A percentile compares a stretch with the other conserved stretches of the same genome.
Conservation (phyloP, 2,329 filamentous ascomycete species). For the Monilinia laxa region DNA sequence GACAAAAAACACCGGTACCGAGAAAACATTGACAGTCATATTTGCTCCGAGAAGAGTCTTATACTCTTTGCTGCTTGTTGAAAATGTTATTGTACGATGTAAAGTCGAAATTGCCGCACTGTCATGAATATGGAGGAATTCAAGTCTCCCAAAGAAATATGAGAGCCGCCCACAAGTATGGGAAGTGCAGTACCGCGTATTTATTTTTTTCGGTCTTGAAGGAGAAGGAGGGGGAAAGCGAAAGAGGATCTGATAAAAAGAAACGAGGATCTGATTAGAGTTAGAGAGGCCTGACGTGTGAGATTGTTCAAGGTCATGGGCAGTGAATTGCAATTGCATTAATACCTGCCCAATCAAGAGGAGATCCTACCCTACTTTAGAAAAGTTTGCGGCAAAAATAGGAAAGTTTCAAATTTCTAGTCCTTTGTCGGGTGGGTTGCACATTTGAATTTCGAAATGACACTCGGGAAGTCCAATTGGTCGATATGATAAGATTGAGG, state of each 20-base stretch:
- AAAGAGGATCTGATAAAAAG: constrained; percentile 22
- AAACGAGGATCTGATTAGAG: constrained; percentile 23
- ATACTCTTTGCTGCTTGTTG: neutral
- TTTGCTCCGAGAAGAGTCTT: neutral
- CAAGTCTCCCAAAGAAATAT: neutral
- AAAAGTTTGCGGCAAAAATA: neutral
- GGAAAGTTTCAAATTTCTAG: too few relatives aligned
- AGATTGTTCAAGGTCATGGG: too few relatives aligned
- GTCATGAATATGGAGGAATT: neutral
- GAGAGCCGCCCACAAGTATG: neutral
- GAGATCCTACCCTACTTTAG: too few relatives aligned
- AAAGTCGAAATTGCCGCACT: neutral
- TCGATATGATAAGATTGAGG: neutral
- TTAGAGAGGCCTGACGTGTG: too few relatives aligned
- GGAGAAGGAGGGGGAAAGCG: neutral
- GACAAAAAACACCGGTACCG: constrained; percentile 84
- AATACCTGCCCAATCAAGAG: too few relatives aligned
- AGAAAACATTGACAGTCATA: constrained; percentile 69
- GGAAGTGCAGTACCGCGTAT: too few relatives aligned
- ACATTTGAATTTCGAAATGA: constrained; percentile 5
- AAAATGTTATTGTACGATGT: neutral
- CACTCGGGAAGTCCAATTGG: constrained; percentile 6
- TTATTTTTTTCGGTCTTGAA: neutral
- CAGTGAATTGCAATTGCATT: too few relatives aligned
- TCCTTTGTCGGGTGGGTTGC: neutral